A percentile compares a stretch with the other conserved stretches of the same genome.
phyloP scores from a whole-genome alignment of 306 rosid genomes.

The Chamaecrista fasciculata region DNA sequence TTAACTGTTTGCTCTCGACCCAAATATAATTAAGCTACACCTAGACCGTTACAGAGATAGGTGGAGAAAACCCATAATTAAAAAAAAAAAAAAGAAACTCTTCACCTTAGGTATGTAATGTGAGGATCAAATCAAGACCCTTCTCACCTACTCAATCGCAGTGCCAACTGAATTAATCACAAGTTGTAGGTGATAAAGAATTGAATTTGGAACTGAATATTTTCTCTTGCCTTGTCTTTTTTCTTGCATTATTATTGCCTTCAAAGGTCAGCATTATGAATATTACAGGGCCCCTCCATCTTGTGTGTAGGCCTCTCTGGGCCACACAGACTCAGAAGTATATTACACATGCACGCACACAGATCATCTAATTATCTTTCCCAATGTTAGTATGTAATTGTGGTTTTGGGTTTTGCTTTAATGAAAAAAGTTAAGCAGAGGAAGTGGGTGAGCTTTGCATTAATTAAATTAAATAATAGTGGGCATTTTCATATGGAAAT shows the following conservation, averaged over 20 bases:
- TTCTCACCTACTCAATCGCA: too few species aligned
- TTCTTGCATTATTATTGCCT: neutral
- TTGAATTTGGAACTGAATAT: neutral
- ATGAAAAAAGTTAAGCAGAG: neutral
- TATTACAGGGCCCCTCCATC: neutral
- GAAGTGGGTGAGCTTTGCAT: constrained; percentile 26
- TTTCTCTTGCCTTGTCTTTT: neutral
- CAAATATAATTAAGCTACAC: too few species aligned
- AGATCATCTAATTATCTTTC: too few species aligned
- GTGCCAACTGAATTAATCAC: too few species aligned
- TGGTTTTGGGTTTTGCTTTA: neutral
- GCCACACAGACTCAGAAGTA: neutral
- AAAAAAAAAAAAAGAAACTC: too few species aligned
- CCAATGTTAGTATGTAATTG: too few species aligned
- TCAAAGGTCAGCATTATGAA: neutral
- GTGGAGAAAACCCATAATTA: too few species aligned
- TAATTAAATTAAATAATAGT: constrained; percentile 26
- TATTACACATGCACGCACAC: too few species aligned
- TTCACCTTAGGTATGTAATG: too few species aligned
- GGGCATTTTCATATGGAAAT: neutral
- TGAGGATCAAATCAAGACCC: too few species aligned
- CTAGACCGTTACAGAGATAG: too few species aligned
- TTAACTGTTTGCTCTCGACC: too few species aligned
- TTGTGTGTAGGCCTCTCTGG: neutral
- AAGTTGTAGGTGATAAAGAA: neutral